Evolutionary conservation across 768 basidiomycete genomes (phyloP), one percentile per base, ranked within the genome.

Genomic region (Xerocomus brunneocitrinus): DNA sequence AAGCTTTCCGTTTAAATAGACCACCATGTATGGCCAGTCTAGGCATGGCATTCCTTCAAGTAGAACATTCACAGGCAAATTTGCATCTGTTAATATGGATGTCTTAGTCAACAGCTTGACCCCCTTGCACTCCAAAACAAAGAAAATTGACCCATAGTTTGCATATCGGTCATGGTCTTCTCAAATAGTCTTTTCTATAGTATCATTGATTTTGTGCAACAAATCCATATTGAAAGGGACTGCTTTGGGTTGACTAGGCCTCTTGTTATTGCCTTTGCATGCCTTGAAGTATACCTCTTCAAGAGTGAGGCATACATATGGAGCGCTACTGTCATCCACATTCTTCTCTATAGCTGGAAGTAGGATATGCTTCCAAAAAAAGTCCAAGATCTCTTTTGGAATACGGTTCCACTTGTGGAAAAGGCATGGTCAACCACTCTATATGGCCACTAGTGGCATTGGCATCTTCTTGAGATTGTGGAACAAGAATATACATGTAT

Each of bases 141-240:
- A 59, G 42, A 55, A 60, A 30, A 58, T 61, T 0, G 55, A 61
- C 0, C 53, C 61, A 51, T 45, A 62, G 13, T 49, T 46, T 6
- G 45, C 16, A 38, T 53, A 47, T 0, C 19, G 12, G 0, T 39
- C 19, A 0, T n/a, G 46, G 12, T 52, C 27, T 22, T n/a, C 19
- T 4, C 2, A 10, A 2, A 62, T 57, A 19, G 25, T 48, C 4
- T 53, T 4, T 8, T 49, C 13, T 50, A 61, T 61, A 19, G 43
- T 53, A 5, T 4, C 5, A 8, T 52, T 24, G 10, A 59, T 40
- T 3, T 48, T 30, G 5, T 39, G 3, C 5, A 55, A 32, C 2
- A 42, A 0, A 7, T 19, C 8, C 30, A 43, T 49, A 4, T 22
- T n/a, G 3, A 62, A 57, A 2, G 59, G 58, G 2, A 60, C 41